Evolutionary conservation across 1,284 basidiomycete genomes (phyloP).

Genomic region (Naganishia albida): DNA sequence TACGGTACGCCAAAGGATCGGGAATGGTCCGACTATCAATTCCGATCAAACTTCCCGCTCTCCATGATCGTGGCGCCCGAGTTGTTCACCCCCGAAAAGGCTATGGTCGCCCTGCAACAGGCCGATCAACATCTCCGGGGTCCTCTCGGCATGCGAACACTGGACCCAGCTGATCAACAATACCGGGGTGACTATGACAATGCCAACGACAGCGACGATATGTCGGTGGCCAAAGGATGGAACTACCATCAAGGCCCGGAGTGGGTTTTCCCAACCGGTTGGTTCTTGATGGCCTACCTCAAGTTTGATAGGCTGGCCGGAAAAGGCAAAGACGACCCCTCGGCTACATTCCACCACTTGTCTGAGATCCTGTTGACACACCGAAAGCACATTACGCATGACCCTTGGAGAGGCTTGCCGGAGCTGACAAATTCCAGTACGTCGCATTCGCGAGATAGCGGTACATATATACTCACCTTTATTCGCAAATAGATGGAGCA

Average conservation of each 20-base stretch:
- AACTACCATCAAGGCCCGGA: conserved; percentile 70
- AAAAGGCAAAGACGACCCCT: conserved; percentile 67
- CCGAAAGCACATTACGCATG: conserved; percentile 70
- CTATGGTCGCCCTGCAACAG: conserved; percentile 71
- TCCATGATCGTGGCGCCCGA: conserved; percentile 98
- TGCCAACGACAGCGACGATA: conserved; percentile 80
- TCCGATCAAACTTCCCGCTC: conserved; percentile 88
- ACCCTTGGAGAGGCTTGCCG: conserved; percentile 87
- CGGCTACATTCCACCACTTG: conserved; percentile 73
- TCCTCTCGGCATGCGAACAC: conserved; percentile 90
- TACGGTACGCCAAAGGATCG: conserved; percentile 80
- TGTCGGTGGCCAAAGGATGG: conserved; percentile 80
- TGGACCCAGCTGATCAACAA: conserved; percentile 79
- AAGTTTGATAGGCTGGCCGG: conserved; percentile 68
- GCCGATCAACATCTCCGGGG: conserved; percentile 74
- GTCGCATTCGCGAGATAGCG: not conserved
- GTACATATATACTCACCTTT: not conserved
- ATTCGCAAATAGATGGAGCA: conserved; percentile 59
- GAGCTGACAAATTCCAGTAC: conserved; percentile 72
- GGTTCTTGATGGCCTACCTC: conserved; percentile 90
- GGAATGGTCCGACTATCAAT: conserved; percentile 96
- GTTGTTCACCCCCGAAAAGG: conserved; percentile 79
- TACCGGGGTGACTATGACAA: conserved; percentile 91
- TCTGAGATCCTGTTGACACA: conserved; percentile 69
- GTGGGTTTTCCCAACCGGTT: conserved; percentile 93